phyloP scores from a whole-genome alignment of 2,329 filamentous ascomycete genomes.

The Arthrobotrys megalospora region DNA sequence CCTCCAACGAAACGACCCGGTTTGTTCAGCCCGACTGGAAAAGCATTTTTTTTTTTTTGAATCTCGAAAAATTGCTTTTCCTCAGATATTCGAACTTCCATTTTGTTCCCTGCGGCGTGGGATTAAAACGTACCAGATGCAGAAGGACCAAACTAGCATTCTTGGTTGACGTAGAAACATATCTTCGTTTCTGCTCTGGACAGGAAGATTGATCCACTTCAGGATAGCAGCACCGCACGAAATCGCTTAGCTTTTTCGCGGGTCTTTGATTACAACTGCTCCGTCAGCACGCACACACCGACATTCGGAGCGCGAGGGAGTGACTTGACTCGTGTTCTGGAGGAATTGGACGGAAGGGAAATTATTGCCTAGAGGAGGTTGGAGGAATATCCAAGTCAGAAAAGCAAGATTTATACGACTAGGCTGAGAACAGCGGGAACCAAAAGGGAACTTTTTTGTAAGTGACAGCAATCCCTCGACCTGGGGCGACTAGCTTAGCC shows the following conservation, averaged over 20 bases:
- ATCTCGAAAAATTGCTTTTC: conserved; percentile 43
- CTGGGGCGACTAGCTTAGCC: conserved; percentile 35
- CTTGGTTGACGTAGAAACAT: conserved; percentile 57
- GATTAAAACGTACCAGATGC: conserved; percentile 50
- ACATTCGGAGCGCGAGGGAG: conserved; percentile 23
- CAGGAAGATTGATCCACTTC: conserved; percentile 56
- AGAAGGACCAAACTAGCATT: conserved; percentile 60
- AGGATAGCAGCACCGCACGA: conserved; percentile 36
- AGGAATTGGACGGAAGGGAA: conserved; percentile 50
- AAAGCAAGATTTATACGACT: conserved; percentile 38
- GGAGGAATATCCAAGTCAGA: conserved; percentile 37
- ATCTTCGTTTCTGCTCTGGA: conserved; percentile 18
- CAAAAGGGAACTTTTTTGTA: conserved; percentile 50
- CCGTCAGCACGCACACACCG: conserved; percentile 52
- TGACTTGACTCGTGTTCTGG: conserved; percentile 47
- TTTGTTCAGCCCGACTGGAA: conserved; percentile 36
- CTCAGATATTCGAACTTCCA: conserved; percentile 29
- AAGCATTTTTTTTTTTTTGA: conserved; percentile 20
- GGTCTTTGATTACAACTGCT: conserved; percentile 48
- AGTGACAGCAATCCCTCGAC: conserved; percentile 15
- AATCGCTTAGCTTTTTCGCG: conserved; percentile 54
- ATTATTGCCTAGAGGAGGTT: conserved; percentile 57
- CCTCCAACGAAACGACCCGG: conserved; percentile 24
- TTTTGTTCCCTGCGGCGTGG: conserved; percentile 39
- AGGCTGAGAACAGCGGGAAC: conserved; percentile 50